Base-by-base conservation (phyloP, 2,329 filamentous ascomycete genomes). In the Penicillium sp. region DNA sequence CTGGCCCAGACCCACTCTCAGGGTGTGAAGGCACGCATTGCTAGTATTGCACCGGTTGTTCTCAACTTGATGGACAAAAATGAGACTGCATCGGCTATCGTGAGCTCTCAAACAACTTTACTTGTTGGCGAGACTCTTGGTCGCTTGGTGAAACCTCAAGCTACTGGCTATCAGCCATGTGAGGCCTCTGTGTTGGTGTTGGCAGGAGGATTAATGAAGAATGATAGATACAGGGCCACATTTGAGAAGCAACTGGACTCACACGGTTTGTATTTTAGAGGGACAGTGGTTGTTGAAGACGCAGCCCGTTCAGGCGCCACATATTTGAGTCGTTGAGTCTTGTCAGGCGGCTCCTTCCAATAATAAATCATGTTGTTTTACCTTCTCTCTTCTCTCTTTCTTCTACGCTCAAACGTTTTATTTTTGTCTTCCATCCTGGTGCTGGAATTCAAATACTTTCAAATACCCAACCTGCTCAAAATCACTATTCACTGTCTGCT, bases 131-230 rank as follows among this genome's bases (percentile, higher is more conserved):
- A 58, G 2, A 61, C 60, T 4, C 46, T 68, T 5, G 52, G 36
- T 19, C 57, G 60, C 25, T 46, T 68, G 41, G 25, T 55, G 1
- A 43, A 68, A 27, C 38, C 60, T 11, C 21, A 49, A 27, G 63
- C 55, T 19, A 39, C 29, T 2, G 57, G 54, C 6, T 61, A 63
- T 31, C 34, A 56, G 3, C 7, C 52, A n/a, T 8, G 44, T 0
- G 48, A 62, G 6, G 27, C 51, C 4, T 61, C 60, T 3, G 59
- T 63, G 9, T 40, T 67, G 23, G 44, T 68, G 7, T 50, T 69
- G 9, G 60, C 65, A 0, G 68, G 65, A 10, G 65, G 66, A 1
- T 19, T 69, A 21, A 57, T 65, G 50, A 68, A 55, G 21, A 60
- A 67, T 38, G 43, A 36, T 1, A n/a, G 13, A 4, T 67, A 69